These are phyloP conservation scores for Iris pallida DNA, from an alignment of 116 monocot species.

Conservation along the genomic window DNA sequence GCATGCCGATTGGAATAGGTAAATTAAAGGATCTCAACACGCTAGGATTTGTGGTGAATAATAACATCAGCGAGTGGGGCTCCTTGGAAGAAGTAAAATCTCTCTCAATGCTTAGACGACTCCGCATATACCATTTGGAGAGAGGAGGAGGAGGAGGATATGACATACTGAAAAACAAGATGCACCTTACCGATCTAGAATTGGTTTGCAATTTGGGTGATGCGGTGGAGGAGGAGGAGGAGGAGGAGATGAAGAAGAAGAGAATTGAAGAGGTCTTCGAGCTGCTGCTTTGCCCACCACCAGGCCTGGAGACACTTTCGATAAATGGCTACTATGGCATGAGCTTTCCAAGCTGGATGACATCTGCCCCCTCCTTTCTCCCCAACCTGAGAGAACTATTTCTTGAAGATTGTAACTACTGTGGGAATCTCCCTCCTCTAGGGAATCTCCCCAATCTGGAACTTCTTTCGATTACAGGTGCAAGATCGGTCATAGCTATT, in stretches of 20 bases:
- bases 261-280: slow-evolving; percentile 13
- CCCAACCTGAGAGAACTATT: slow-evolving; percentile 9
- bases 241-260: background rate
- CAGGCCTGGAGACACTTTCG: slow-evolving; percentile 12
- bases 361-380: slow-evolving; percentile 8
- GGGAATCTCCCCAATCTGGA: slow-evolving; percentile 28
- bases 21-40: background rate
- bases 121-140: background rate
- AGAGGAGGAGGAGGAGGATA: background rate
- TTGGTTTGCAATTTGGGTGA: background rate
- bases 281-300: slow-evolving; percentile 12
- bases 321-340: slow-evolving; percentile 16
- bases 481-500: slow-evolving; percentile 15
- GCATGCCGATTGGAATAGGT: background rate
- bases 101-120: background rate
- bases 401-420: slow-evolving; percentile 4
- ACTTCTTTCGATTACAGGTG: slow-evolving; percentile 9
- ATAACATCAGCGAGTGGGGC: background rate
- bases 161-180: too few species aligned
- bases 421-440: slow-evolving; percentile 23
- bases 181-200: background rate
- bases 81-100: background rate
- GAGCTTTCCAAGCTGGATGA: slow-evolving; percentile 24
- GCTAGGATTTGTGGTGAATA: background rate
- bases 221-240: background rate